Conservation (phyloP, 2,329 filamentous ascomycete genomes). For the Zelopaecilomyces penicillatus region DNA sequence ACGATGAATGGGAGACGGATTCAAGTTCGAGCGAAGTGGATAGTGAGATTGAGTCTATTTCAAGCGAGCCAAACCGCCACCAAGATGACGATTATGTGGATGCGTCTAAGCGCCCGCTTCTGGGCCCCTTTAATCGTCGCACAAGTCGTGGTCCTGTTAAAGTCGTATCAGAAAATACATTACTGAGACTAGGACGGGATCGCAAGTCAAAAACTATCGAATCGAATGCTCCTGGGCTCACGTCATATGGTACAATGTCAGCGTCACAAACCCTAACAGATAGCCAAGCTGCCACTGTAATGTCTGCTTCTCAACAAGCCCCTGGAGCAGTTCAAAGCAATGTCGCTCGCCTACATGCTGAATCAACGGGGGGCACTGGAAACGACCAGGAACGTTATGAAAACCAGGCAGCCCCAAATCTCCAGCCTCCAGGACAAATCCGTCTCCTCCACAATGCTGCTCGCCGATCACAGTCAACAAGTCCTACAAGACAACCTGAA, state of each 20-base stretch:
- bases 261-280: constrained; percentile 12
- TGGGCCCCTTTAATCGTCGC: constrained; percentile 7
- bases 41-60: constrained; percentile 6
- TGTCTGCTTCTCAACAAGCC: constrained; percentile 6
- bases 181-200: constrained; percentile 10
- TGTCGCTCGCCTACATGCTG: constrained; percentile 6
- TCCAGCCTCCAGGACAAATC: not conserved
- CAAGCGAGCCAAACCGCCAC: too few relatives aligned
- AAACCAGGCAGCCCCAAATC: not conserved
- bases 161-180: constrained; percentile 8
- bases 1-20: constrained; percentile 24
- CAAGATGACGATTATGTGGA: constrained; percentile 1
- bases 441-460: constrained; percentile 3
- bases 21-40: constrained; percentile 22
- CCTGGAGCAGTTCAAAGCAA: constrained; percentile 6
- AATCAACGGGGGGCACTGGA: not conserved
- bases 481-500: constrained; percentile 15
- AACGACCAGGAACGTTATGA: not conserved
- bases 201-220: constrained; percentile 9
- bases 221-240: constrained; percentile 7
- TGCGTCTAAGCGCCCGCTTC: constrained; percentile 14
- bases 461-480: constrained; percentile 16
- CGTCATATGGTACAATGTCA: constrained; percentile 27
- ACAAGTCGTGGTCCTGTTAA: not conserved
- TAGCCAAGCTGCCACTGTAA: not conserved